phyloP scores from a whole-genome alignment of 768 basidiomycete species.

The Leucosporidium scottii region DNA sequence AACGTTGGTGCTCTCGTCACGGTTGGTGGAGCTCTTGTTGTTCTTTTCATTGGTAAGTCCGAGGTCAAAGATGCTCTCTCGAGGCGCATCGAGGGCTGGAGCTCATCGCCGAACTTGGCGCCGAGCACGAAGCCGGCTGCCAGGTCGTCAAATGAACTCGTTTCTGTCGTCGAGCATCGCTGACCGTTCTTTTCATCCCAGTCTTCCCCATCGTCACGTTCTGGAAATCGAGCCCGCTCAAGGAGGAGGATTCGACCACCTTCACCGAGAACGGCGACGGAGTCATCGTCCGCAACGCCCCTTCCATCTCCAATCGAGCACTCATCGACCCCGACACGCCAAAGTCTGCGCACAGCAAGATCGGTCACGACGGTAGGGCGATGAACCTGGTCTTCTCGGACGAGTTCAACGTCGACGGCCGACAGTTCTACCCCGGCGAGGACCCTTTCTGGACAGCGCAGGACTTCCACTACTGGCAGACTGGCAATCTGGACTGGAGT shows the following conservation, averaged over 20 bases:
- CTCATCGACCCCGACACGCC: slow-evolving; percentile 77
- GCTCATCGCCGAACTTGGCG: too few species aligned
- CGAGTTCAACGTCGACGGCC: slow-evolving; percentile 68
- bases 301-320: slow-evolving; percentile 55
- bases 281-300: slow-evolving; percentile 66
- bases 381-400: slow-evolving; percentile 73
- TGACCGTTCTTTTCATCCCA: background rate
- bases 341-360: slow-evolving; percentile 4
- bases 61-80: too few species aligned
- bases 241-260: background rate
- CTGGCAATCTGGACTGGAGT: slow-evolving; percentile 39
- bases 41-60: background rate
- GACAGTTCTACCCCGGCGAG: slow-evolving; percentile 57
- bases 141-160: too few species aligned
- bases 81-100: too few species aligned
- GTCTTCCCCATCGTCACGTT: background rate
- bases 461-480: slow-evolving; percentile 45
- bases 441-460: slow-evolving; percentile 49
- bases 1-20: background rate
- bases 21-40: background rate
- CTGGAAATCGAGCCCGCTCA: background rate
- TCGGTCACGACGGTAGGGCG: slow-evolving; percentile 60
- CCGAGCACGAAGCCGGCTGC: too few species aligned
- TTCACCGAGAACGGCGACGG: slow-evolving; percentile 78
- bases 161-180: background rate